These are phyloP conservation scores for Myxozyma sirexii DNA, from an alignment of 805 yeast species.

Conservation along the genomic window DNA sequence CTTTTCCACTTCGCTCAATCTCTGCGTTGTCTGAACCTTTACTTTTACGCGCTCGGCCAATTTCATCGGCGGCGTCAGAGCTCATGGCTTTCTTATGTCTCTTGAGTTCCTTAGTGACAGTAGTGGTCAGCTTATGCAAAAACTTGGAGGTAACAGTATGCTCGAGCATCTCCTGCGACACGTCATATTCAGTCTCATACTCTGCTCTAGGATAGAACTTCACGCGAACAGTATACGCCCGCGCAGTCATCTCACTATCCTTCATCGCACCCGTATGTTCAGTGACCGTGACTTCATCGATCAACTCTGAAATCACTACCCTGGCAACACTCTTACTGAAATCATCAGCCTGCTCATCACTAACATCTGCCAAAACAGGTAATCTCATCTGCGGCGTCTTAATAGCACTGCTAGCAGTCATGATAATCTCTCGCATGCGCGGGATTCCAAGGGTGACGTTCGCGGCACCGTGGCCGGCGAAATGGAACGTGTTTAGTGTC, in stretches of 20 bases:
- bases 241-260: slow-evolving; percentile 51
- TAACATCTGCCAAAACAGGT: slow-evolving; percentile 78
- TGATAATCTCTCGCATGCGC: slow-evolving; percentile 98
- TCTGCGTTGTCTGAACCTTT: slow-evolving; percentile 60
- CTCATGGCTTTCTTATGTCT: slow-evolving; percentile 63
- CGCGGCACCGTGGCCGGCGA: slow-evolving; percentile 99
- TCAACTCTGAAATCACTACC: slow-evolving; percentile 83
- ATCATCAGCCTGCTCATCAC: slow-evolving; percentile 84
- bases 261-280: slow-evolving; percentile 75
- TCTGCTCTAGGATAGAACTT: slow-evolving; percentile 74
- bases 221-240: slow-evolving; percentile 76
- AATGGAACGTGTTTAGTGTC: slow-evolving; percentile 96
- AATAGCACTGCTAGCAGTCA: slow-evolving; percentile 95
- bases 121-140: slow-evolving; percentile 64
- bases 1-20: slow-evolving; percentile 51
- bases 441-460: slow-evolving; percentile 99
- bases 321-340: slow-evolving; percentile 89
- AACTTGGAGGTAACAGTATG: slow-evolving; percentile 64
- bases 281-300: slow-evolving; percentile 79
- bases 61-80: slow-evolving; percentile 45
- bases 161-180: slow-evolving; percentile 77
- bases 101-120: slow-evolving; percentile 77
- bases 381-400: slow-evolving; percentile 99
- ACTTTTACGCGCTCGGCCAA: slow-evolving; percentile 44
- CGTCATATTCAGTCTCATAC: slow-evolving; percentile 86